These are phyloP conservation scores for Albugo laibachii DNA, from an alignment of 352 stramenopile species.

Conservation along the genomic window DNA sequence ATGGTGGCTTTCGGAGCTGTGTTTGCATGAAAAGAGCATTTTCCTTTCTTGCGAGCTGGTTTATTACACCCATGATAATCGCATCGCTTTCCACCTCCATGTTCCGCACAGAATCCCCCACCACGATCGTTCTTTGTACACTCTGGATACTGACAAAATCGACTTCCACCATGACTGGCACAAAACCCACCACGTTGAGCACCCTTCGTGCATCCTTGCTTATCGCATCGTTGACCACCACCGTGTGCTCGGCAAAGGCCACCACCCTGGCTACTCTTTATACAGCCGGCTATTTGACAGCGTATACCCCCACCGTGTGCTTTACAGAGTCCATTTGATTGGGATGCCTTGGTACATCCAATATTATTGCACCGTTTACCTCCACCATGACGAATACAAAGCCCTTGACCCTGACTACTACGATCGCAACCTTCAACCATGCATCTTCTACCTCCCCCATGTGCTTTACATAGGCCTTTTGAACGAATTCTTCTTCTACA, in stretches of 20 bases:
- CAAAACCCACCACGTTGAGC: constrained; percentile 65
- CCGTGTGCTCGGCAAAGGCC: constrained; percentile 74
- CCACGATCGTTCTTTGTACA: constrained; percentile 79
- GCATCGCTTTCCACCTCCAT: constrained; percentile 72
- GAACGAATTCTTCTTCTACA: constrained; percentile 73
- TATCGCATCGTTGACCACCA: constrained; percentile 62
- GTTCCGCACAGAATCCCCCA: constrained; percentile 67
- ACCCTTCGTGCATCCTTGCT: constrained; percentile 69
- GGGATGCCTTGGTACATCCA: constrained; percentile 61
- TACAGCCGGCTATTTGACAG: constrained; percentile 49
- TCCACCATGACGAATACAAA: constrained; percentile 69
- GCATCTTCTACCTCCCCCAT: constrained; percentile 55
- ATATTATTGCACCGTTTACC: constrained; percentile 59
- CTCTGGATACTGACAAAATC: constrained; percentile 66
- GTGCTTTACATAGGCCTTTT: constrained; percentile 69
- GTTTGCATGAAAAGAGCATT: constrained; percentile 58
- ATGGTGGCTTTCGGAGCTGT: constrained; percentile 35
- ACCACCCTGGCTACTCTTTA: constrained; percentile 63
- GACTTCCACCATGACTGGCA: constrained; percentile 54
- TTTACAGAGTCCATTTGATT: constrained; percentile 75
- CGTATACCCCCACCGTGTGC: constrained; percentile 61
- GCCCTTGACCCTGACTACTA: constrained; percentile 55
- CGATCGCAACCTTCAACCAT: constrained; percentile 68
- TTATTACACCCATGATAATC: constrained; percentile 57
- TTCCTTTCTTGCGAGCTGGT: constrained; percentile 66